Base-by-base conservation (phyloP, 208 protist genomes). In the Blastocrithidia nonstop region DNA sequence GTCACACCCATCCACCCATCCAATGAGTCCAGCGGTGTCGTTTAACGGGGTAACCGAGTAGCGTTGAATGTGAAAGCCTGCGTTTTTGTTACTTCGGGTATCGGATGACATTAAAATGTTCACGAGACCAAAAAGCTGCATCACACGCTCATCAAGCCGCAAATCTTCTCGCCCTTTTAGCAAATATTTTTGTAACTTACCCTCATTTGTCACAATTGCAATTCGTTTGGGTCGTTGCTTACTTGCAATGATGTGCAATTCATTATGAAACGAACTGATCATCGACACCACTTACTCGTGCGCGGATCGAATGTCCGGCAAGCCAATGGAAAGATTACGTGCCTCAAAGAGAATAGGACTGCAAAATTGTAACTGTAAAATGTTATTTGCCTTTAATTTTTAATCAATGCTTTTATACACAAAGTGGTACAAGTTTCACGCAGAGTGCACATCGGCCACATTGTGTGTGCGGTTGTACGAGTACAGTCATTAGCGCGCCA, bases 51-150 rank as follows among this genome's bases (percentile, higher is more conserved):
- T 98, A 15, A 99, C 96, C 28, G 91, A 71, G 71, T 99, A 99
- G 16, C 69, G 75, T 53, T 86, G 75, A 28, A 92, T 85, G 28
- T 86, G 74, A 41, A 87, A 84, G 26, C 83, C 78, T 16, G 79
- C 71, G 48, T 97, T 93, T 26, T 85, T 78, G 31, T 60, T 69
- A 13, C 62, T 84, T 6, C 77, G 61, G n/a, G 77, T 69, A 54
- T 92, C 77, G 2, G 82, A 86, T 33, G 70, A 63, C 35, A 99
- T 83, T 11, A 99, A 82, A 8, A 94, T 98, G 72, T 99, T 99
- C 13, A 99, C 95, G 3, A 99, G 77, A 2, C 93, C 92, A 73
- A 99, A 99, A 27, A 99, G 85, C 79, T 99, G 97, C 98, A 99
- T 99, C 15, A 99, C 98, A 23, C 98, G 78, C 77, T 99, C 98